Evolutionary conservation across 2,329 filamentous ascomycete genomes (phyloP).

Genomic region (Ophioceras dolichostomum): DNA sequence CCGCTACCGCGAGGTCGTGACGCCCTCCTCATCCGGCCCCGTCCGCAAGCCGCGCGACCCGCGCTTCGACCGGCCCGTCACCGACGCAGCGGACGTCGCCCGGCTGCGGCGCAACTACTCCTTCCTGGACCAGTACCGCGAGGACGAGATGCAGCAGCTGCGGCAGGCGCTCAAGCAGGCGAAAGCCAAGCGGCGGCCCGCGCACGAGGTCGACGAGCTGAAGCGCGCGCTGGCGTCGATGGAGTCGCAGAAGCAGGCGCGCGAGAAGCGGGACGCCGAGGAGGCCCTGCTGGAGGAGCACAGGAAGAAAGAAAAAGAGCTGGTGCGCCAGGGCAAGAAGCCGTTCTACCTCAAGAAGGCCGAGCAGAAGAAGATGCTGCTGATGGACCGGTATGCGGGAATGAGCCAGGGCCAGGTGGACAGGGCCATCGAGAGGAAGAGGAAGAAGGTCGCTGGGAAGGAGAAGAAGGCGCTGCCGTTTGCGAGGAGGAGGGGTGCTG

Average conservation of each 20-base stretch:
- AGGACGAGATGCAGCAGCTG: conserved; percentile 68
- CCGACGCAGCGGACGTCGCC: conserved; percentile 34
- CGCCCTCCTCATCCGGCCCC: conserved; percentile 15
- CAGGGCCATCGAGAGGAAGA: conserved; percentile 69
- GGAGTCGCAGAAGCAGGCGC: conserved; percentile 64
- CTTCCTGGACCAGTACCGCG: conserved; percentile 80
- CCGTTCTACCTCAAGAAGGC: conserved; percentile 90
- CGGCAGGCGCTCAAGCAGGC: conserved; percentile 50
- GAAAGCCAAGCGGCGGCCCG: conserved; percentile 40
- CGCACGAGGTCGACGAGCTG: conserved; percentile 49
- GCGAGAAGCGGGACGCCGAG: conserved; percentile 56
- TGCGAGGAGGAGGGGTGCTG: conserved; percentile 29
- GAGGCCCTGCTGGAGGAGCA: conserved; percentile 62
- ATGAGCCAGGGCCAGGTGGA: conserved; percentile 82
- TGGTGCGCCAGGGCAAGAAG: conserved; percentile 77
- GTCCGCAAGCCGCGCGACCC: conserved; percentile 65
- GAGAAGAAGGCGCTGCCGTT: conserved; percentile 68
- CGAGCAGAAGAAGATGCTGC: conserved; percentile 77
- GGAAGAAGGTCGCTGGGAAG: conserved; percentile 79
- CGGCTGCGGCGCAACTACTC: conserved; percentile 63
- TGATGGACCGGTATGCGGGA: conserved; percentile 66
- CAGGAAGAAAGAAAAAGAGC: conserved; percentile 69
- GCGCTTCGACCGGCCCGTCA: conserved; percentile 59
- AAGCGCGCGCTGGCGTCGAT: conserved; percentile 65
- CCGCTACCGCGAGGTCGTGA: conserved; percentile 63